Base-by-base conservation (phyloP, 176 grass and related monocot genomes). In the Aegilops sharonensis region DNA sequence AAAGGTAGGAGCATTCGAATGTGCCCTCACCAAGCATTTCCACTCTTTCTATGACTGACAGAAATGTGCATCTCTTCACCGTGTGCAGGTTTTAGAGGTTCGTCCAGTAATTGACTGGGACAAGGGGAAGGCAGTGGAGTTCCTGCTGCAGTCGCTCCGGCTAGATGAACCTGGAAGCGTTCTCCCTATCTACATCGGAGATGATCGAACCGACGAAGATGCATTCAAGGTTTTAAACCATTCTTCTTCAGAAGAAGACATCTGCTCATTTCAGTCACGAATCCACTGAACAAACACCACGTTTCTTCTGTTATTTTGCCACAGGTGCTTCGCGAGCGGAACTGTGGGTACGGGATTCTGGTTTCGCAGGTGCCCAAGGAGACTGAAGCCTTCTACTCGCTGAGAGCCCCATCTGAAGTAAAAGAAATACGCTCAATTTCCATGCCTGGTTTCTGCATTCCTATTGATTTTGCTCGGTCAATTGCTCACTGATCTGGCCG, bases 81-180 rank as follows among this genome's bases (percentile, higher is more conserved):
- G 29, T 82, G 15, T 76, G 3, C 39, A 92, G 93, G 91, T 95
- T 92, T 91, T 95, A 91, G 93, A 95, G 64, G 42, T 95, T 69
- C 88, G 90, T 89, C 90, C 93, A 42, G 21, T 91, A 77, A 91
- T 92, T 11, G 76, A 95, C 54, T 95, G 90, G 88, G 71, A 95
- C 80, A 95, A 95, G 70, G 93, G 93, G n/a, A 92, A 92, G 61
- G 93, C 93, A 11, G 90, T 95, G 48, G 88, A 95, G 70, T 95
- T 91, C 71, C 75, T 95, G 74, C 90, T 95, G 3, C 83, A 87
- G 37, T 91, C 88, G 8, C 90, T 92, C 3, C 80, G 47, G 23
- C 31, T 91, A 37, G 86, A 64, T 77, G 72, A 91, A 36, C 42
- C 67, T 5, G 76, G 79, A 64, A 79, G 78, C 70, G 86, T 92